Base-by-base conservation (phyloP, 2,329 filamentous ascomycete species). In the Penicillium glabrum region DNA sequence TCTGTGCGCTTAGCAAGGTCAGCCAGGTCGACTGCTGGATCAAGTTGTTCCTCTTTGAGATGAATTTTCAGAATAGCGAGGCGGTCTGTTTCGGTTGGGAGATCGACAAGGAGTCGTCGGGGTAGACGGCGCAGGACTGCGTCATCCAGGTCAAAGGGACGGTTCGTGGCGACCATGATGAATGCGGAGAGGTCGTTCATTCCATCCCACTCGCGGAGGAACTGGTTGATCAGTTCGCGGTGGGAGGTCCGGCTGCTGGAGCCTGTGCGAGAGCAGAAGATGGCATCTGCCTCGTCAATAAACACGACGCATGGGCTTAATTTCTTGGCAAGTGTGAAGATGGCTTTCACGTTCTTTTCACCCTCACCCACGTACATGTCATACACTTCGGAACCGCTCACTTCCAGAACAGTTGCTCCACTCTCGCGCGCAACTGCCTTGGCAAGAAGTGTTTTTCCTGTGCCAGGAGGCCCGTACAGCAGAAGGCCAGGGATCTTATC, bases 111-210 rank as follows among this genome's bases (percentile, higher is more conserved):
- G 10, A 83, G 72, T 46, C 79, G 74, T 26, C 78, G 71, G 1
- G 81, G 80, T 3, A 82, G 72, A 51, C 81, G 79, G 19, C 81
- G 77, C 23, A 83, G 73, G 21, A 82, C 76, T 3, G 81, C 81
- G 45, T 80, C 77, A 67, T 99, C 95, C 1, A 99, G 84, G 69
- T 98, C 95, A 68, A 96, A 97, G 0, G 95, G 95, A 10, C 93
- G 83, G 74, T 99, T 98, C 9, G 93, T 98, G 27, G 95, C 93
- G 0, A 98, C 92, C 92, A 99, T 97, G 74, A 99, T 93, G 72
- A 99, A 98, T 3, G 93, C 91, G 19, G 89, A 89, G 46, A 87
- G 84, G 57, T 86, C 82, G 65, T 90, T 89, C 80, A 98, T 88
- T 11, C 95, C 95, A 67, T 98, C 95, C 95, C 93, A 98, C 73